Evolutionary conservation across 345 rosid species (phyloP), one percentile per base, ranked within the genome.

Genomic region (Brassica carinata): DNA sequence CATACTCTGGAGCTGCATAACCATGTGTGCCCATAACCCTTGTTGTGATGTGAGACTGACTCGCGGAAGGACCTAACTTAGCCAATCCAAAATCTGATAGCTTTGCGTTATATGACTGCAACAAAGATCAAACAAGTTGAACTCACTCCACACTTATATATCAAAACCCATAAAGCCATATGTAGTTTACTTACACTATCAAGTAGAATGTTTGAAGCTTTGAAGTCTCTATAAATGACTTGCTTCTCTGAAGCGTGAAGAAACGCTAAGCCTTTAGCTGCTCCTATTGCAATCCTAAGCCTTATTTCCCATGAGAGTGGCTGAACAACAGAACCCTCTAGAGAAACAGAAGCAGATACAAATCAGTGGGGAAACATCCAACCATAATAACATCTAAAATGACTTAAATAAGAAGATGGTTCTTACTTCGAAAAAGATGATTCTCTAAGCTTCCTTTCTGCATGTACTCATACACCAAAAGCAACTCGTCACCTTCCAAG

Each of bases 1-100:
- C 96, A 84, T 96, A 96, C 76, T 96, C 99, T 0, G 99, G 99
- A 64, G 99, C 99, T 23, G 98, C 97, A 74, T 96, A 96, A 75
- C 99, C 99, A 8, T 86, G 69, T 5, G 99, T 96, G 30, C 98
- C 99, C 92, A 96, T 92, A 31, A 96, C 90, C n/a, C 98, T 83
- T 11, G 99, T 96, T 69, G 98, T 93, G 14, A 96, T 89, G 40
- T 96, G 99, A 62, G 99, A 96, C 36, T 89, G 94, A 85, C 99
- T 96, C 0, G 93, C 97, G 1, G 99, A 93, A 84, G 98, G 99
- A 69, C 99, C 99, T 67, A 90, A 38, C 67, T 93, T 96, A 33
- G 99, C 99, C 84, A 96, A 82, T 67, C 99, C 99, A 72, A 96
- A 96, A 67, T 96, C 99, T 2, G 99, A 96, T 82, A 96, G 72